phyloP scores from a whole-genome alignment of 176 grass and related monocot species.

The Lolium multiflorum region DNA sequence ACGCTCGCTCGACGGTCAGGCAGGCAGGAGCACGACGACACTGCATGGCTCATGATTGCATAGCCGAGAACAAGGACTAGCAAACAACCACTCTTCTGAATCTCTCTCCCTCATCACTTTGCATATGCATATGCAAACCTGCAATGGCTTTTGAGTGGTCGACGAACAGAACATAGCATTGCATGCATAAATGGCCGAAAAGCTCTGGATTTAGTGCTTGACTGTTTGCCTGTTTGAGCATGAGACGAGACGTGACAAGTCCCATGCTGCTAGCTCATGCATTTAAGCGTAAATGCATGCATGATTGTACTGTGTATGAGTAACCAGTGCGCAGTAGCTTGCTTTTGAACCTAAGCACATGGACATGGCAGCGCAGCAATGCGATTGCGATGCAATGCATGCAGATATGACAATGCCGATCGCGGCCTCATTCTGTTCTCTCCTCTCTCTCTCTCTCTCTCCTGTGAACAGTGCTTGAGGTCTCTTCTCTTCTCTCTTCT shows the following conservation, averaged over 20 bases:
- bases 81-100: neutral
- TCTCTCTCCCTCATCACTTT: neutral
- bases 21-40: neutral
- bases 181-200: neutral
- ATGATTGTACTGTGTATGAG: no score
- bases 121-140: neutral
- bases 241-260: no score
- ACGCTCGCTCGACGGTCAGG: neutral
- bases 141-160: neutral
- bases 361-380: neutral
- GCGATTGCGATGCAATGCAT: neutral
- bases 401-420: neutral
- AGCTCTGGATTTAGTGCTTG: no score
- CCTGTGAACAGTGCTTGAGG: no score
- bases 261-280: no score
- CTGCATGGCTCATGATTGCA: neutral
- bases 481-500: no score
- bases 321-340: no score
- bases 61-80: conserved; percentile 26
- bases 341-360: neutral
- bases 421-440: no score
- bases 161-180: neutral
- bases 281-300: no score
- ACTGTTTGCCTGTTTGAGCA: no score
- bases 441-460: no score